These are phyloP conservation scores for Trichopus zeylanicus DNA, from an alignment of 116 monocot species.

Conservation along the genomic window DNA sequence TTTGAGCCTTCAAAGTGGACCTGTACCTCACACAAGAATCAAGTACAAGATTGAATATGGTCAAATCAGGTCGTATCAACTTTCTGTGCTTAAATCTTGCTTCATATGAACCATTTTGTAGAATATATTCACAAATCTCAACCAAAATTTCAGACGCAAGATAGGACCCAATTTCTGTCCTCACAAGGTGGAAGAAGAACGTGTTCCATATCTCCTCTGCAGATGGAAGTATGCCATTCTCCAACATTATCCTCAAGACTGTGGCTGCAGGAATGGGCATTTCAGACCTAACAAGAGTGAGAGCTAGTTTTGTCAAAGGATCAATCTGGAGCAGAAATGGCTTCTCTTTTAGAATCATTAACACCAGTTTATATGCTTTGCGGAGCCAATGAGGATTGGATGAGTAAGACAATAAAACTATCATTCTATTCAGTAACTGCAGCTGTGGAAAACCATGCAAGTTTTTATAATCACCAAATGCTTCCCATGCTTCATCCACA, in stretches of 20 bases:
- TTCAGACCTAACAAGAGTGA: conserved; percentile 51
- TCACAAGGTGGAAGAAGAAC: conserved; percentile 57
- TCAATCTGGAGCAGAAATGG: conserved; percentile 35
- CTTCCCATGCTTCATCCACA: conserved; percentile 54
- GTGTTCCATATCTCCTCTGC: conserved; percentile 40
- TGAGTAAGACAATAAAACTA: conserved; percentile 41
- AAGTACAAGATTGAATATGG: conserved; percentile 76
- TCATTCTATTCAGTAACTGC: conserved; percentile 34
- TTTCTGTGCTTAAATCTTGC: conserved; percentile 16
- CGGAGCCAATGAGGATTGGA: conserved; percentile 33
- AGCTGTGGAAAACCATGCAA: conserved; percentile 50
- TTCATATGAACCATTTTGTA: conserved; percentile 3
- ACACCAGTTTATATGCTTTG: conserved; percentile 47
- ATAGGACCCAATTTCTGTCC: conserved; percentile 56
- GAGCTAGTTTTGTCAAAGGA: conserved; percentile 37
- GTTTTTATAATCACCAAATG: conserved; percentile 38
- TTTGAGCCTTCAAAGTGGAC: conserved; percentile 41
- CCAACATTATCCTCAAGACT: conserved; percentile 50
- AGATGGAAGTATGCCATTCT: conserved; percentile 34
- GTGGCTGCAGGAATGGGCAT: conserved; percentile 48
- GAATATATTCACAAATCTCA: conserved; percentile 48
- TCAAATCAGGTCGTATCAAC: conserved; percentile 30
- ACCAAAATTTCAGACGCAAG: conserved; percentile 59
- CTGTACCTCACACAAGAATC: conserved; percentile 40
- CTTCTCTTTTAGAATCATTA: conserved; percentile 27